Evolutionary conservation across 331 rosid species (phyloP).

Genomic region (Pyracantha coccinea): DNA sequence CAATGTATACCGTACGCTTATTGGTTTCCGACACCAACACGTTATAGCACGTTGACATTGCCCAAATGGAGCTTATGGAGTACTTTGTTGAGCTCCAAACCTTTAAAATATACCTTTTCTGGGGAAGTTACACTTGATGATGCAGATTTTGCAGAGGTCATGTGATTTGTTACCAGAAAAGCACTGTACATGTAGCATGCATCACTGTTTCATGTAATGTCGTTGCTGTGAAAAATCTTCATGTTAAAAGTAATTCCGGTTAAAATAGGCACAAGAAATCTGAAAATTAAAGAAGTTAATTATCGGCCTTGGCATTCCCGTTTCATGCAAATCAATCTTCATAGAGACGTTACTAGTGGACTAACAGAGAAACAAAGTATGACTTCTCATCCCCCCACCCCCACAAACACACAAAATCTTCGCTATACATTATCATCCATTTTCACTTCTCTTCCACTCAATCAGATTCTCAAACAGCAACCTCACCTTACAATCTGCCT

Average conservation of each 20-base stretch:
- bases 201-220: not conserved
- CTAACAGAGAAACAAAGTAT: not conserved
- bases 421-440: conserved; percentile 34
- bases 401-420: conserved; percentile 30
- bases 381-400: not conserved
- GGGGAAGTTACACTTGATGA: not conserved
- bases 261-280: not conserved
- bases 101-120: not conserved
- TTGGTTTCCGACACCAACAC: no score
- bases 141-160: not conserved
- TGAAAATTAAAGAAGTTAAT: not conserved
- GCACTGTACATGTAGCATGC: not conserved
- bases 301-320: no score
- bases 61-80: no score
- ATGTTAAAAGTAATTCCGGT: not conserved
- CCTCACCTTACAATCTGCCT: conserved; percentile 33
- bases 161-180: not conserved
- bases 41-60: no score
- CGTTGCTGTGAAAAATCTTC: not conserved
- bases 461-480: conserved; percentile 20
- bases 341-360: not conserved
- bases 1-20: no score
- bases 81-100: no score
- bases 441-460: conserved; percentile 43
- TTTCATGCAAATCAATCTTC: no score